Conservation (phyloP, 1,139 yeast species). For the Blastobotrys raffinosifermentans region DNA sequence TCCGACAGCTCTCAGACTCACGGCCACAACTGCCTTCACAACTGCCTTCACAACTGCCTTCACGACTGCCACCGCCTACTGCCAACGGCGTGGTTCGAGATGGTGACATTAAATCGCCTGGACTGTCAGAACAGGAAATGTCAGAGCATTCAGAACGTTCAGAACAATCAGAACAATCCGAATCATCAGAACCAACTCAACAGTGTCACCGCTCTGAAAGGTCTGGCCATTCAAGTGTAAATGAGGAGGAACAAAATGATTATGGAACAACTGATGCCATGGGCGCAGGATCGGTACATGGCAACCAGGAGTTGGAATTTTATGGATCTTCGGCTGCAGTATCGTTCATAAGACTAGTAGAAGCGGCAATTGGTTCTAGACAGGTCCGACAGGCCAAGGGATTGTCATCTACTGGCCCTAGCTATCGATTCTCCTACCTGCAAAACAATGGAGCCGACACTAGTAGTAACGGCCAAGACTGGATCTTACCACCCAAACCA, state of each 20-base stretch:
- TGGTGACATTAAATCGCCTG: neutral
- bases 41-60: neutral
- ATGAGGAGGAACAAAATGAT: neutral
- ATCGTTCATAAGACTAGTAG: constrained; percentile 18
- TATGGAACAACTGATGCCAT: constrained; percentile 13
- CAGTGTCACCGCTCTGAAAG: too few relatives aligned
- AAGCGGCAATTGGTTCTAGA: constrained; percentile 13
- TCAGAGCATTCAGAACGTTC: too few relatives aligned
- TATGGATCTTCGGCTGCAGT: constrained; percentile 18
- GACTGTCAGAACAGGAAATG: neutral
- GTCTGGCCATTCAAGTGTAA: neutral
- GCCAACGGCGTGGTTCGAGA: neutral
- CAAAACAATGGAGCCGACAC: neutral
- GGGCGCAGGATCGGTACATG: constrained; percentile 13
- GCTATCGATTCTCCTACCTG: neutral
- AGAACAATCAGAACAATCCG: neutral
- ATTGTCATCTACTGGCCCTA: too few relatives aligned
- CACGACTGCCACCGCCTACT: too few relatives aligned
- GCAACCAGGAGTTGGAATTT: constrained; percentile 9
- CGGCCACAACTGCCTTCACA: neutral
- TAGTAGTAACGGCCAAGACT: constrained; percentile 7
- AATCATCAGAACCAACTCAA: neutral
- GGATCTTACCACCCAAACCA: constrained; percentile 16
- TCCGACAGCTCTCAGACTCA: constrained; percentile 1
- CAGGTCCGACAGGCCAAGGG: neutral